These are phyloP conservation scores for Pisolithus sp. DNA, from an alignment of 768 basidiomycete species.

Conservation along the genomic window DNA sequence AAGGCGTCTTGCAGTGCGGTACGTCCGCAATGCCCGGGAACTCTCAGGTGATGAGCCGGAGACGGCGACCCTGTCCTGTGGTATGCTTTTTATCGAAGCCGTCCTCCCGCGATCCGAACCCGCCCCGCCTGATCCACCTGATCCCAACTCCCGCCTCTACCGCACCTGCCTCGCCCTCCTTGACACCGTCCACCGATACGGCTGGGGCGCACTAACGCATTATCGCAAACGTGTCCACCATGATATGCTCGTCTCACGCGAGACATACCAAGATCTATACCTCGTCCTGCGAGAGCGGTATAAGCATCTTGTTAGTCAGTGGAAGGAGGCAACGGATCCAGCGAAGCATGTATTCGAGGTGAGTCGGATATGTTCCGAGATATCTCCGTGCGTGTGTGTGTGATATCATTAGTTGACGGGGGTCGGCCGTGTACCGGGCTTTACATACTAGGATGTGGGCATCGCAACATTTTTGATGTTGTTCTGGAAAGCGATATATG, in stretches of 20 bases:
- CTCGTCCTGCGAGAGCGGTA: constrained; percentile 80
- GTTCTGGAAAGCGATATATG: constrained; percentile 77
- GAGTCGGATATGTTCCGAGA: not conserved
- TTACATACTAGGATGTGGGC: constrained; percentile 79
- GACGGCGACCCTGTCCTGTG: constrained; percentile 7
- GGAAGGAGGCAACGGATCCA: constrained; percentile 82
- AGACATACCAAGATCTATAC: constrained; percentile 86
- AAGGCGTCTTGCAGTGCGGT: constrained; percentile 75
- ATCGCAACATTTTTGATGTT: constrained; percentile 92
- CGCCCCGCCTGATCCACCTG: constrained; percentile 41
- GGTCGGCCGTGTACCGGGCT: too few species aligned
- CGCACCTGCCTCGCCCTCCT: constrained; percentile 77
- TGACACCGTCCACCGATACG: constrained; percentile 80
- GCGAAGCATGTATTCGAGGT: constrained; percentile 89
- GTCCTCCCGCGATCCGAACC: constrained; percentile 51
- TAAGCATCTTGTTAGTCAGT: constrained; percentile 64
- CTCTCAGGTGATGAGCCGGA: not conserved
- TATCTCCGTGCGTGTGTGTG: constrained; percentile 2
- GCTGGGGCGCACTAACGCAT: constrained; percentile 74
- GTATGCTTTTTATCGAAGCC: constrained; percentile 15
- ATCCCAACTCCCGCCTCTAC: constrained; percentile 60
- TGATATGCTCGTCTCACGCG: constrained; percentile 70
- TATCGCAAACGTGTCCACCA: constrained; percentile 86
- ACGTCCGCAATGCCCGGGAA: constrained; percentile 26
- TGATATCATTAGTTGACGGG: not conserved